Evolutionary conservation across 1,284 basidiomycete genomes (phyloP).

Genomic region (Uromyces viciae-fabae): DNA sequence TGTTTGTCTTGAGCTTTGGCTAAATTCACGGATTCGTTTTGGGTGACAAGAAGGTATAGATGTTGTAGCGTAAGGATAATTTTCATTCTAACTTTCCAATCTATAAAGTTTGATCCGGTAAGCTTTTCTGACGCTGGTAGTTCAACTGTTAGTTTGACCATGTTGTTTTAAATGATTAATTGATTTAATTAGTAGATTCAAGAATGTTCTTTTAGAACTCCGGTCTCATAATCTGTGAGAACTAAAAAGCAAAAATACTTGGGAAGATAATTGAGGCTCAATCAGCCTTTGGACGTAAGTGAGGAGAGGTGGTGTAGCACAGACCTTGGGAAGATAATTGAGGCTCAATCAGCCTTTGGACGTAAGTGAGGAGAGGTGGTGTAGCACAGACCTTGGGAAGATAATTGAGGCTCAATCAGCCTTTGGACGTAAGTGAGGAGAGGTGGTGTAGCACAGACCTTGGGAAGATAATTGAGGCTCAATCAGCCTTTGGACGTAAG

Average conservation of each 20-base stretch:
- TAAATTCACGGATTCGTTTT: not conserved
- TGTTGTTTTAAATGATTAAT: not conserved
- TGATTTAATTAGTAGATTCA: not conserved
- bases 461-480: too few relatives aligned
- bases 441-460: too few relatives aligned
- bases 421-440: too few relatives aligned
- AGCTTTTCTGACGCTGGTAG: not conserved
- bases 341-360: too few relatives aligned
- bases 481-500: too few relatives aligned
- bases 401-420: too few relatives aligned
- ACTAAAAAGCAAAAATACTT: not conserved
- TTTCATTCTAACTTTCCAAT: conserved; percentile 20
- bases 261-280: too few relatives aligned
- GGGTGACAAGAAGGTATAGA: not conserved
- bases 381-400: too few relatives aligned
- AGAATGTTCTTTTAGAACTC: not conserved
- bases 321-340: too few relatives aligned
- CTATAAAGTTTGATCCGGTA: not conserved
- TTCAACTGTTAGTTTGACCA: conserved; percentile 5
- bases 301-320: too few relatives aligned
- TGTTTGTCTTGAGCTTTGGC: not conserved
- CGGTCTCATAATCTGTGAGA: conserved; percentile 10
- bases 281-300: too few relatives aligned
- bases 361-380: too few relatives aligned
- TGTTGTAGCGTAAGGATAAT: not conserved